A percentile compares a stretch with the other conserved stretches of the same genome.
phyloP scores from a whole-genome alignment of 345 rosid genomes.

The Eucalyptus polyanthemos region DNA sequence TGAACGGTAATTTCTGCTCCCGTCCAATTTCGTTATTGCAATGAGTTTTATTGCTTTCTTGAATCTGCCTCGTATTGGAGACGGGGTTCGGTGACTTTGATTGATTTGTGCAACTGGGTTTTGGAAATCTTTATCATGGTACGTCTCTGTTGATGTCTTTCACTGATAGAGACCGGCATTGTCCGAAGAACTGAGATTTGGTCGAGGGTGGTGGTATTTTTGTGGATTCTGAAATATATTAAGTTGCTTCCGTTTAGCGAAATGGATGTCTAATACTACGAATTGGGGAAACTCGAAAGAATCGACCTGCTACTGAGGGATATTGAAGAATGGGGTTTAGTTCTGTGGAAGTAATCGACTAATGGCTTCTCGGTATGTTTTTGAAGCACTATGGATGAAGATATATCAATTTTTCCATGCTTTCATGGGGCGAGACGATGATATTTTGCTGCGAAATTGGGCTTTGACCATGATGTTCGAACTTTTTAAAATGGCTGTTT shows the following conservation, averaged over 20 bases:
- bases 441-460: neutral
- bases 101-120: neutral
- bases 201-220: neutral
- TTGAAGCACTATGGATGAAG: neutral
- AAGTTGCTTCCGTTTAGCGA: neutral
- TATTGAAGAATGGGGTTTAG: neutral
- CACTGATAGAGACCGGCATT: neutral
- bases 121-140: neutral
- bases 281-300: neutral
- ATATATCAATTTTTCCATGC: neutral
- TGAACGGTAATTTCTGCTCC: neutral
- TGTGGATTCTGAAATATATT: neutral
- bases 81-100: neutral
- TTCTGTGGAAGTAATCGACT: neutral
- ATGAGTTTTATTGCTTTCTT: neutral
- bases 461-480: neutral
- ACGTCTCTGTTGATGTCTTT: neutral
- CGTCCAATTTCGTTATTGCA: neutral
- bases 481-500: neutral
- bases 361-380: neutral
- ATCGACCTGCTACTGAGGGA: neutral
- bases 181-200: neutral
- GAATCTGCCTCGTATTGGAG: neutral
- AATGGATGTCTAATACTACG: neutral
- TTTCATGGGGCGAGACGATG: neutral